Evolutionary conservation across 2,329 filamentous ascomycete genomes (phyloP), one percentile per base, ranked within the genome.

Genomic region (Stemphylium vesicarium): DNA sequence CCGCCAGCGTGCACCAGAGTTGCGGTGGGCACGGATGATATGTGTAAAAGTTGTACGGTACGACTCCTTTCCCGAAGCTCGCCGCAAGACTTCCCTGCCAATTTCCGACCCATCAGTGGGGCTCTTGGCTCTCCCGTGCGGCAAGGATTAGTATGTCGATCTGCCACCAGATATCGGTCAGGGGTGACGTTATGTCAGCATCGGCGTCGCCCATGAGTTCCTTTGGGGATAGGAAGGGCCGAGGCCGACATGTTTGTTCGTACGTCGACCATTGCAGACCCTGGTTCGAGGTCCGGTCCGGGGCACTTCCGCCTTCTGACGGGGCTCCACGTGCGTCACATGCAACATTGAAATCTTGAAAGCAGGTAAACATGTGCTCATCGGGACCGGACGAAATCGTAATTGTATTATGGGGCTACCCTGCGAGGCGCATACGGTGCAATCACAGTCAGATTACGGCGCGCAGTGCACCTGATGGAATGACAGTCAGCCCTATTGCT

Each of bases 31-130:
- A 39, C 37, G 31, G 29, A 33, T 13, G 18, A 20, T 13, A 26
- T 31, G 16, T 32, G 31, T 18, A 48, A 33, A 47, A 47, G 43
- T 24, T 13, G 46, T 36, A 31, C 33, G 37, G 44, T 31, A 22
- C 50, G 36, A 47, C 44, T 53, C 50, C 38, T 53, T 53, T 53
- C 50, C 44, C 50, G 41, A 47, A 35, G 36, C 42, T 37, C 48
- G 38, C 47, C 38, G 47, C 47, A 42, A 33, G 32, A 16, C 20
- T n/a, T 51, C 26, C 26, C 38, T 37, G 43, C 33, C 49, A 42
- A 50, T 50, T 50, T 49, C 26, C 37, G 22, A 24, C 22, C 22
- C 22, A n/a, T 20, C 12, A 53, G 50, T 48, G 43, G 50, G 46
- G 20, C 36, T 13, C 50, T 26, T 36, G 42, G 44, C 42, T 29